Conservation (phyloP, 75 land plant species). For the Cupressus sempervirens region DNA sequence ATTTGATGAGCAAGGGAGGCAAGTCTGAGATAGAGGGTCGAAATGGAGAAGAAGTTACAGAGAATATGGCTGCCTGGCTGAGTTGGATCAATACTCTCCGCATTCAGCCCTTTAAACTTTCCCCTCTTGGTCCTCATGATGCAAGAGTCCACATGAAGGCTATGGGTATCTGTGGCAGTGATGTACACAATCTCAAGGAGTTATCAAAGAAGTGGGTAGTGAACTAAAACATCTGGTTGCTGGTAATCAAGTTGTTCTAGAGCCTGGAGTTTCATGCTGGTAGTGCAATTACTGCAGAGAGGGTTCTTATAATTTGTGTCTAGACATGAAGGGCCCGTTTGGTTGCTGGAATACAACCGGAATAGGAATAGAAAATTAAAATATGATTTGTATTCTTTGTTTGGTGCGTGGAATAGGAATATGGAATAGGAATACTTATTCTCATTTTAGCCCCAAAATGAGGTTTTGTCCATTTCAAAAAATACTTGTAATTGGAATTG, state of each 20-base stretch:
- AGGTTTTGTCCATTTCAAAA: too few species aligned
- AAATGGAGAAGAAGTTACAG: conserved; percentile 31
- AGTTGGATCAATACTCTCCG: conserved; percentile 56
- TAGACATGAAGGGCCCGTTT: conserved; percentile 83
- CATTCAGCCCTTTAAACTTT: conserved; percentile 72
- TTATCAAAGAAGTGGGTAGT: conserved; percentile 74
- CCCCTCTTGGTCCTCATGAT: conserved; percentile 68
- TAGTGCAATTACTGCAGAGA: conserved; percentile 2
- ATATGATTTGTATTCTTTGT: too few species aligned
- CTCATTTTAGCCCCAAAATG: too few species aligned
- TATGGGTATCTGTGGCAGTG: conserved; percentile 96
- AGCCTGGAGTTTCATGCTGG: conserved; percentile 85
- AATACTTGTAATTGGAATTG: too few species aligned
- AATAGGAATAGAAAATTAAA: too few species aligned
- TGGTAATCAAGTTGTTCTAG: conserved; percentile 89
- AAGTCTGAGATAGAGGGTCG: conserved; percentile 1
- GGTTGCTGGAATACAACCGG: too few species aligned
- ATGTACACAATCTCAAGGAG: conserved; percentile 88
- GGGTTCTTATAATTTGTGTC: conserved; percentile 89
- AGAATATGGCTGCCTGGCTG: conserved; percentile 89
- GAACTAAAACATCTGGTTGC: conserved; percentile 56
- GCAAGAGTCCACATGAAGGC: conserved; percentile 83
- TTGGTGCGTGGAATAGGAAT: too few species aligned
- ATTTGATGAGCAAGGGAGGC: conserved; percentile 35
- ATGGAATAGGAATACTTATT: too few species aligned